These are phyloP conservation scores for Blastobotrys ciferrii DNA, from an alignment of 1,139 yeast genomes.

Conservation along the genomic window DNA sequence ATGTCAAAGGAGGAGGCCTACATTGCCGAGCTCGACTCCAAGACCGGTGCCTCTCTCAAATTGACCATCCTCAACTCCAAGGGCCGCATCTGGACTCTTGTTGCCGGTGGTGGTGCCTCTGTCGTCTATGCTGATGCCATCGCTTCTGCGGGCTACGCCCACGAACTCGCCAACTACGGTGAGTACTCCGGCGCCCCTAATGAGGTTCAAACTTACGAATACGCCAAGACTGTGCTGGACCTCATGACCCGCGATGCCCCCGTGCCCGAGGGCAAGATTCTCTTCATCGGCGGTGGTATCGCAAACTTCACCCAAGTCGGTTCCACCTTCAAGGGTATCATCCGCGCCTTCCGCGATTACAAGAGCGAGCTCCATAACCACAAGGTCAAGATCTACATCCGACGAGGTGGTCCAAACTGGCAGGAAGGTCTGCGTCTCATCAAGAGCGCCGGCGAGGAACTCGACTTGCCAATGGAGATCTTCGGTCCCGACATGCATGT, in stretches of 20 bases:
- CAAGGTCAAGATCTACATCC: conserved; percentile 44
- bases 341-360: conserved; percentile 47
- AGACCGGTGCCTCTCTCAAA: conserved; percentile 49
- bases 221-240: conserved; percentile 48
- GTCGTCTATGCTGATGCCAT: conserved; percentile 50
- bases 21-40: conserved; percentile 48
- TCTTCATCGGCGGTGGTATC: conserved; percentile 49
- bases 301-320: conserved; percentile 51
- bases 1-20: conserved; percentile 46
- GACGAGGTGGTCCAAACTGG: conserved; percentile 51
- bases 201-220: conserved; percentile 48
- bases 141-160: conserved; percentile 46
- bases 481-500: conserved; percentile 52
- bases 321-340: conserved; percentile 48
- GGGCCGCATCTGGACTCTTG: conserved; percentile 48
- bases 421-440: conserved; percentile 47
- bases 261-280: conserved; percentile 42
- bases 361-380: conserved; percentile 40
- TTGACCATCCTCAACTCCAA: conserved; percentile 44
- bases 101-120: conserved; percentile 46
- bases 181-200: conserved; percentile 50
- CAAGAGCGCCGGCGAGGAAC: conserved; percentile 46
- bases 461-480: conserved; percentile 47
- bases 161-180: conserved; percentile 47
- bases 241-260: conserved; percentile 46